phyloP scores from a whole-genome alignment of 2,329 filamentous ascomycete species.

The Cladorrhinum sp. region DNA sequence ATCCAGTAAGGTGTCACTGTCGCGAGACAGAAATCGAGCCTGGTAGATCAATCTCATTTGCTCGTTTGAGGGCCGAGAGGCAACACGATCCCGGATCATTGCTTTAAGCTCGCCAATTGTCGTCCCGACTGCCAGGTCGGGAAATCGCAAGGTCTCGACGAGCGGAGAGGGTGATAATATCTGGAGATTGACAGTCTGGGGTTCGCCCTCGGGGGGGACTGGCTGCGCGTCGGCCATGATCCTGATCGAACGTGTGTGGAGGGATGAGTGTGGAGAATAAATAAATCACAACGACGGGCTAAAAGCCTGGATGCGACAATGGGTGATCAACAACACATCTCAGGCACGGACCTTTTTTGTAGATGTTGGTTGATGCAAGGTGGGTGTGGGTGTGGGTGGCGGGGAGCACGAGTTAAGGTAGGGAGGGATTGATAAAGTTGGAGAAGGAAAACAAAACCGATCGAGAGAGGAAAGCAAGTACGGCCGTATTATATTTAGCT shows the following conservation, averaged over 20 bases:
- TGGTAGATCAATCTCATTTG: conserved; percentile 60
- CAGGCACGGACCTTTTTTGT: conserved; percentile 6
- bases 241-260: background rate
- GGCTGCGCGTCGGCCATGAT: conserved; percentile 25
- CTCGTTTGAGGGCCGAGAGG: conserved; percentile 49
- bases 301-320: background rate
- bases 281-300: background rate
- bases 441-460: background rate
- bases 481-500: background rate
- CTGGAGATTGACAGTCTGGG: conserved; percentile 51
- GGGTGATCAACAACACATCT: conserved; percentile 13
- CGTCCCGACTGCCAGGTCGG: conserved; percentile 46
- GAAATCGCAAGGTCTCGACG: conserved; percentile 50
- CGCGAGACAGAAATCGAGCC: conserved; percentile 53
- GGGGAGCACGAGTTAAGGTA: too few species aligned
- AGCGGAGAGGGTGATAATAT: conserved; percentile 58
- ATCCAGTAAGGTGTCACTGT: conserved; percentile 54
- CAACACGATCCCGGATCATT: conserved; percentile 51
- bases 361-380: background rate
- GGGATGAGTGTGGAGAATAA: background rate
- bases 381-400: too few species aligned
- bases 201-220: conserved; percentile 9
- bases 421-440: background rate
- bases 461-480: background rate
- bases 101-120: conserved; percentile 58